phyloP scores from a whole-genome alignment of 305 asterid genomes.

The Fraxinus ornus region DNA sequence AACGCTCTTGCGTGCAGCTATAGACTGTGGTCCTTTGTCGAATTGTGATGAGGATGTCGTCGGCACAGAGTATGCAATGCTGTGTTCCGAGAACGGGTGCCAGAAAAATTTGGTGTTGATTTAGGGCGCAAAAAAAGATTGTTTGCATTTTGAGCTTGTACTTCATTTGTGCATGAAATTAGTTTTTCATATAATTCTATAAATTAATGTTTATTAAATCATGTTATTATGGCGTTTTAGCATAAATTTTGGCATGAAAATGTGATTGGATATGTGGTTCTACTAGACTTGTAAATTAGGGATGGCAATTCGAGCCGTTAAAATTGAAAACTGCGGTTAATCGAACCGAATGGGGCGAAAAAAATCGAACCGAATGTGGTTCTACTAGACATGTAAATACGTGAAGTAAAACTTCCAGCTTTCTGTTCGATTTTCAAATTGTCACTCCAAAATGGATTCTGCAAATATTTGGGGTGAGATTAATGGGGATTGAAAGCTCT shows the following conservation, averaged over 20 bases:
- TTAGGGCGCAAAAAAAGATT: too few relatives aligned
- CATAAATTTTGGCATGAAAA: not conserved
- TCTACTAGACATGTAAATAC: not conserved
- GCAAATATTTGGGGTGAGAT: not conserved
- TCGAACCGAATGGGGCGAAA: too few relatives aligned
- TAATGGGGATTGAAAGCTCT: not conserved
- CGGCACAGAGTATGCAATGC: too few relatives aligned
- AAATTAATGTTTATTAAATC: not conserved
- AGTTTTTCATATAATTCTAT: not conserved
- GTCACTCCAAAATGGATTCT: not conserved
- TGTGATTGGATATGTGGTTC: not conserved
- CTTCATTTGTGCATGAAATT: not conserved
- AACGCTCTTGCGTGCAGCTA: too few relatives aligned
- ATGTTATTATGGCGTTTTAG: not conserved
- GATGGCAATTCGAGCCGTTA: too few relatives aligned
- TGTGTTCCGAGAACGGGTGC: too few relatives aligned
- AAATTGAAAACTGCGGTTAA: too few relatives aligned
- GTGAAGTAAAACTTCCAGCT: not conserved
- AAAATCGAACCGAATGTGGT: too few relatives aligned
- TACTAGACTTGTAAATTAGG: not conserved
- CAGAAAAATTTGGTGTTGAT: too few relatives aligned
- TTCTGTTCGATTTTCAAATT: not conserved
- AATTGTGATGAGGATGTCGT: too few relatives aligned
- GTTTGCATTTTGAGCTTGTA: not conserved
- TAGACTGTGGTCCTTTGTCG: too few relatives aligned